phyloP scores from a whole-genome alignment of 1,284 basidiomycete species.

The Salmacisia buchloeana region DNA sequence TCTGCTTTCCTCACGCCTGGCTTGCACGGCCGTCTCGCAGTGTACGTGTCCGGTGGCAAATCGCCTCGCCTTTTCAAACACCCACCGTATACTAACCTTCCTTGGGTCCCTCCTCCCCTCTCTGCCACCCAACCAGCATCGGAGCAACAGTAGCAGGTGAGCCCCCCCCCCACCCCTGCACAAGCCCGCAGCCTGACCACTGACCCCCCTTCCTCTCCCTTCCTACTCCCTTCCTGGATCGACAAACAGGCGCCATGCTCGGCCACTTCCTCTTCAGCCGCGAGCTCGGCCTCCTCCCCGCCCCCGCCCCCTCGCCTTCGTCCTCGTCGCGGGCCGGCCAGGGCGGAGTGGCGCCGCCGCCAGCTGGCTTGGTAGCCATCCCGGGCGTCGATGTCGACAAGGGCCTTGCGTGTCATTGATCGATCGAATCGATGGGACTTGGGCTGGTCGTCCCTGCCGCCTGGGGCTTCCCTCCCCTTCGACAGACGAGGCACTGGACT shows the following conservation, averaged over 20 bases:
- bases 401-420: slow-evolving; percentile 2
- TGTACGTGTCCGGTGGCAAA: no score
- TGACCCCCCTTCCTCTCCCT: no score
- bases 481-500: no score
- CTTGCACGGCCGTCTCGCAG: no score
- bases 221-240: neutral
- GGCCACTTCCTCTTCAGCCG: slow-evolving; percentile 16
- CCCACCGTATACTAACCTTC: no score
- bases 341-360: no score
- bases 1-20: no score
- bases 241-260: neutral
- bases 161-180: no score
- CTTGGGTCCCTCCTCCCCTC: neutral
- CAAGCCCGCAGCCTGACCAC: no score
- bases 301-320: neutral
- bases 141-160: neutral
- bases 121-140: neutral
- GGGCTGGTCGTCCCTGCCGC: neutral
- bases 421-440: neutral
- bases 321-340: no score
- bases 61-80: no score
- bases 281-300: neutral
- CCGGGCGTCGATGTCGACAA: slow-evolving; percentile 6
- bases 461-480: neutral
- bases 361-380: neutral